phyloP scores from a whole-genome alignment of 805 yeast species.

The Spathaspora boniae region DNA sequence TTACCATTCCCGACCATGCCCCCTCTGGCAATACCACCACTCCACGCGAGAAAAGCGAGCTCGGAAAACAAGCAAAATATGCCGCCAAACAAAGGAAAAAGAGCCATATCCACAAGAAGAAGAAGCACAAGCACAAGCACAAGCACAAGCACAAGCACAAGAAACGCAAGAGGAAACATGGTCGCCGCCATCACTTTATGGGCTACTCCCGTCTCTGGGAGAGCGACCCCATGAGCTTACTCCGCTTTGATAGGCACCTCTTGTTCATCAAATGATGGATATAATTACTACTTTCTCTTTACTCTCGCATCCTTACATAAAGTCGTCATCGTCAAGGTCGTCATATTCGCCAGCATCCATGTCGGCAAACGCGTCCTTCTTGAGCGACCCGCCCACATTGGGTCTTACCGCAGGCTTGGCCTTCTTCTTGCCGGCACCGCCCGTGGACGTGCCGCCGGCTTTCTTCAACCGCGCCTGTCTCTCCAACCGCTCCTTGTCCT shows the following conservation, averaged over 20 bases:
- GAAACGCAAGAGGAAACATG: too few relatives aligned
- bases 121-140: too few relatives aligned
- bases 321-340: conserved; percentile 77
- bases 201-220: too few relatives aligned
- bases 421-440: conserved; percentile 95
- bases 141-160: too few relatives aligned
- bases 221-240: conserved; percentile 8
- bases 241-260: conserved; percentile 5
- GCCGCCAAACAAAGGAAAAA: too few relatives aligned
- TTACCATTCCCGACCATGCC: too few relatives aligned
- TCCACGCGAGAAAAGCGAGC: too few relatives aligned
- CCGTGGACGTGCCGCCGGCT: conserved; percentile 81
- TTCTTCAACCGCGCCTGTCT: conserved; percentile 81
- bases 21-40: too few relatives aligned
- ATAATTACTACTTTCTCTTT: not conserved
- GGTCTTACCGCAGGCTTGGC: conserved; percentile 76
- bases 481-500: conserved; percentile 86
- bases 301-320: conserved; percentile 49
- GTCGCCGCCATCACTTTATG: too few relatives aligned
- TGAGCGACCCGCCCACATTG: conserved; percentile 46
- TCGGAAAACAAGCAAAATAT: too few relatives aligned
- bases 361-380: conserved; percentile 63
- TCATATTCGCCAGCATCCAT: conserved; percentile 46
- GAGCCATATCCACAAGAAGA: too few relatives aligned
- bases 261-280: conserved; percentile 1